Percentiles rank a stretch among this genome's conserved stretches.
These are phyloP conservation scores for Paraconiothyrium sp. DNA, from an alignment of 2,329 filamentous ascomycete genomes.

Conservation along the genomic window DNA sequence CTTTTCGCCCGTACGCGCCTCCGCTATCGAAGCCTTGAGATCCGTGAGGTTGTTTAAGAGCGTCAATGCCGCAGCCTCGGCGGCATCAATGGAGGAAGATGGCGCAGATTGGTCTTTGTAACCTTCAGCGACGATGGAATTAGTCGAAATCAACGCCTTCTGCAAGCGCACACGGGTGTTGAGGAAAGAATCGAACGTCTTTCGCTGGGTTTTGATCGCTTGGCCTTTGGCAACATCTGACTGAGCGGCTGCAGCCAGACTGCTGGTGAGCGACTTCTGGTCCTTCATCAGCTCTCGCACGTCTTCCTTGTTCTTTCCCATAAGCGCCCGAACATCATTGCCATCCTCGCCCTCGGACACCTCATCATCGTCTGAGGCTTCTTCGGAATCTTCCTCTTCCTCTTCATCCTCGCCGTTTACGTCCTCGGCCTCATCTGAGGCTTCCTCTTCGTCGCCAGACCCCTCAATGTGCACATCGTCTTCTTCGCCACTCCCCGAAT, in stretches of 20 bases:
- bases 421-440: constrained; percentile 50
- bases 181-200: constrained; percentile 85
- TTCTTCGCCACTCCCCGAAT: constrained; percentile 56
- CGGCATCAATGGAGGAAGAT: constrained; percentile 70
- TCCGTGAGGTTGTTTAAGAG: constrained; percentile 83
- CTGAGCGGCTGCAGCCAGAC: constrained; percentile 72
- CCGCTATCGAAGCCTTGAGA: constrained; percentile 70
- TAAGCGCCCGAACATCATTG: constrained; percentile 40
- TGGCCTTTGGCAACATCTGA: constrained; percentile 84
- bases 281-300: constrained; percentile 76
- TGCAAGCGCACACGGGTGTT: constrained; percentile 93
- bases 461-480: neutral
- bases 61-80: constrained; percentile 84
- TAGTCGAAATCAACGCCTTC: constrained; percentile 84
- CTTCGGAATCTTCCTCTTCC: constrained; percentile 46
- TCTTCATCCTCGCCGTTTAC: constrained; percentile 58
- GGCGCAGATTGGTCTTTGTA: constrained; percentile 51
- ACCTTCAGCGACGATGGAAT: constrained; percentile 61
- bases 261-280: constrained; percentile 68
- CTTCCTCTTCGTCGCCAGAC: constrained; percentile 62
- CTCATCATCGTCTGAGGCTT: constrained; percentile 51
- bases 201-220: constrained; percentile 86
- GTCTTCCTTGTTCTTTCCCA: constrained; percentile 57
- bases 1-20: constrained; percentile 67
- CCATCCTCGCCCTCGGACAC: constrained; percentile 49